These are phyloP conservation scores for Ogataea parapolymorpha DNA, from an alignment of 805 yeast species.

Conservation along the genomic window DNA sequence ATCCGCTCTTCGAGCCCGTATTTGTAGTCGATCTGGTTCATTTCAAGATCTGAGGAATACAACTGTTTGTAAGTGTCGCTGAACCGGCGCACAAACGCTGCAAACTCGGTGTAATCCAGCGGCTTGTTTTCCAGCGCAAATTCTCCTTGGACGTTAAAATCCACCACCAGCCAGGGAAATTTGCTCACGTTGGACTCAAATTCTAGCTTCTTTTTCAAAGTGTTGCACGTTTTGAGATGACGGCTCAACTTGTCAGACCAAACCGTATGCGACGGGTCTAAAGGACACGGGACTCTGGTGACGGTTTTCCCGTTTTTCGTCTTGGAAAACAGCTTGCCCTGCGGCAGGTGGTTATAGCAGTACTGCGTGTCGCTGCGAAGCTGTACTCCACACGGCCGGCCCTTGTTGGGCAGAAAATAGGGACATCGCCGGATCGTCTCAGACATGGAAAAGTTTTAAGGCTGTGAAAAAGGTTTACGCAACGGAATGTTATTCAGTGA, in stretches of 20 bases:
- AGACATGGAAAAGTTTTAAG: slow-evolving; percentile 5
- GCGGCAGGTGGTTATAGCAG: slow-evolving; percentile 60
- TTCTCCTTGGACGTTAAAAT: slow-evolving; percentile 41
- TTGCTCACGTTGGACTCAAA: slow-evolving; percentile 30
- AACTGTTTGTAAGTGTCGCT: slow-evolving; percentile 10
- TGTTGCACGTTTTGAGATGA: slow-evolving; percentile 65
- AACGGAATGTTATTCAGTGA: slow-evolving; percentile 3
- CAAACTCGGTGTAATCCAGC: slow-evolving; percentile 23
- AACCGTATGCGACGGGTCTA: slow-evolving; percentile 71
- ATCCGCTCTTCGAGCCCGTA: slow-evolving; percentile 43
- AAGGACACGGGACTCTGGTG: slow-evolving; percentile 66
- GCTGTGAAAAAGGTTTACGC: slow-evolving; percentile 7
- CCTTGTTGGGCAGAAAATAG: slow-evolving; percentile 46
- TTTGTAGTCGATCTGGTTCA: slow-evolving; percentile 22
- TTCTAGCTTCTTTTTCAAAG: slow-evolving; percentile 32
- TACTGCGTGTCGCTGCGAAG: slow-evolving; percentile 44
- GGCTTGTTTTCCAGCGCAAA: slow-evolving; percentile 1
- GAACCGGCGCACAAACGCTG: slow-evolving; percentile 19
- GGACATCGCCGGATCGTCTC: slow-evolving; percentile 38
- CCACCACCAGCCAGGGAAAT: slow-evolving; percentile 44
- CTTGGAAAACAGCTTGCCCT: slow-evolving; percentile 13
- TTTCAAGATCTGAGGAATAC: slow-evolving; percentile 11
- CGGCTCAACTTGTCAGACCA: slow-evolving; percentile 53
- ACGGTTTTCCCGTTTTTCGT: slow-evolving; percentile 28
- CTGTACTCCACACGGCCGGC: slow-evolving; percentile 60